A percentile compares a stretch with the other conserved stretches of the same genome.
Conservation (phyloP, 441 rosid genomes). For the Biscutella laevigata region DNA sequence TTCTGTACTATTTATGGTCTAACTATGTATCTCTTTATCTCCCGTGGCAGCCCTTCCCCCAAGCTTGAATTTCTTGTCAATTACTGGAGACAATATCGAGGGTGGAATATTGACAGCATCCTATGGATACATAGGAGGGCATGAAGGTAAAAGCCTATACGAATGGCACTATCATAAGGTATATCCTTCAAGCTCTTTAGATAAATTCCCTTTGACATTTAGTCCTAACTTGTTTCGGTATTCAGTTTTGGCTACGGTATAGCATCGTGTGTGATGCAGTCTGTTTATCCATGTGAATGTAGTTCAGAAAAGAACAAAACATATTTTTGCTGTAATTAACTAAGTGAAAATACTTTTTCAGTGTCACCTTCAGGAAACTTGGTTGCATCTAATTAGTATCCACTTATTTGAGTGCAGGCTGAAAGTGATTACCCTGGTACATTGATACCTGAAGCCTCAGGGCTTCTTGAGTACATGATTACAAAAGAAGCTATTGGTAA, state of each 20-base stretch:
- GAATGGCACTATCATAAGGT: slow-evolving; percentile 96
- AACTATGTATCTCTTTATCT: background rate
- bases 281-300: background rate
- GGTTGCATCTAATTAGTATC: slow-evolving; percentile 19
- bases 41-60: slow-evolving; percentile 77
- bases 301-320: background rate
- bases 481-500: slow-evolving; percentile 79
- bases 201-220: background rate
- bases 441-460: slow-evolving; percentile 57
- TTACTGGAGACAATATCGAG: slow-evolving; percentile 82
- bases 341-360: background rate
- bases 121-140: slow-evolving; percentile 95
- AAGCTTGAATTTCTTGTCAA: slow-evolving; percentile 86
- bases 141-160: slow-evolving; percentile 86
- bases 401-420: slow-evolving; percentile 37
- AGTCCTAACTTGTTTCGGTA: slow-evolving; percentile 1
- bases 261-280: background rate
- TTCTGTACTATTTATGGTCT: background rate
- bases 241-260: background rate
- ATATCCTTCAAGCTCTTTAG: slow-evolving; percentile 19
- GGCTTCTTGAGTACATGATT: slow-evolving; percentile 71
- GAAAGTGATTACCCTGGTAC: slow-evolving; percentile 55
- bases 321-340: background rate
- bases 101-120: slow-evolving; percentile 90
- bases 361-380: slow-evolving; percentile 10